Evolutionary conservation across 2,329 filamentous ascomycete genomes (phyloP).

Genomic region (Xylaria digitata): DNA sequence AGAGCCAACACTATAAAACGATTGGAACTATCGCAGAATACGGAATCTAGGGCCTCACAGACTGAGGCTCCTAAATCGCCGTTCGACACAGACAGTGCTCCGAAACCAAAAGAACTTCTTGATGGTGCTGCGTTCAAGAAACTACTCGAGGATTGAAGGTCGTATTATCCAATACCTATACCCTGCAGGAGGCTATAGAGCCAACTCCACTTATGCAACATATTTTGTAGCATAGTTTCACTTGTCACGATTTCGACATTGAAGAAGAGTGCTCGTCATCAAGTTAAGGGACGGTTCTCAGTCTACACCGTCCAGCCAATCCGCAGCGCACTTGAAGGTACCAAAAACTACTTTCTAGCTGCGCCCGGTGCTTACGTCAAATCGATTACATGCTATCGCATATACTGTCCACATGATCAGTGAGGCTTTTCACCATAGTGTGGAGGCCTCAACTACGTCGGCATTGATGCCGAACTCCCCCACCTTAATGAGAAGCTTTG

Average conservation of each 20-base stretch:
- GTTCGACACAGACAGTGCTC: background rate
- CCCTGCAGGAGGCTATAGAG: background rate
- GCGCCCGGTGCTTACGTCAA: slow-evolving; percentile 33
- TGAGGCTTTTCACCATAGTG: slow-evolving; percentile 21
- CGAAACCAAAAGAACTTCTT: slow-evolving; percentile 3
- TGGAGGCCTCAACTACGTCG: slow-evolving; percentile 11
- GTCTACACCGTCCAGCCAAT: background rate
- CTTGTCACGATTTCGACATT: background rate
- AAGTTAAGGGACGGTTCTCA: background rate
- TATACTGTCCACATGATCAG: slow-evolving; percentile 18
- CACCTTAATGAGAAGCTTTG: background rate
- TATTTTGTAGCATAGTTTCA: background rate
- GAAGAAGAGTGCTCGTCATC: background rate
- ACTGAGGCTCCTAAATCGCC: background rate
- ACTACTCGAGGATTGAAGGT: slow-evolving; percentile 17
- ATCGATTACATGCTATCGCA: background rate
- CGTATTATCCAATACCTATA: background rate
- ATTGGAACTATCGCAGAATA: background rate
- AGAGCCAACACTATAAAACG: slow-evolving; percentile 6
- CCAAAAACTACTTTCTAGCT: slow-evolving; percentile 6
- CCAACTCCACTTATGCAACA: background rate
- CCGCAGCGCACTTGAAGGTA: slow-evolving; percentile 1
- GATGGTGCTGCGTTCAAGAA: slow-evolving; percentile 22
- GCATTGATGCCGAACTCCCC: slow-evolving; percentile 3
- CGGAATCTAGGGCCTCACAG: background rate